phyloP scores from a whole-genome alignment of 2,329 filamentous ascomycete species.

The Amesomyces nigricolor region DNA sequence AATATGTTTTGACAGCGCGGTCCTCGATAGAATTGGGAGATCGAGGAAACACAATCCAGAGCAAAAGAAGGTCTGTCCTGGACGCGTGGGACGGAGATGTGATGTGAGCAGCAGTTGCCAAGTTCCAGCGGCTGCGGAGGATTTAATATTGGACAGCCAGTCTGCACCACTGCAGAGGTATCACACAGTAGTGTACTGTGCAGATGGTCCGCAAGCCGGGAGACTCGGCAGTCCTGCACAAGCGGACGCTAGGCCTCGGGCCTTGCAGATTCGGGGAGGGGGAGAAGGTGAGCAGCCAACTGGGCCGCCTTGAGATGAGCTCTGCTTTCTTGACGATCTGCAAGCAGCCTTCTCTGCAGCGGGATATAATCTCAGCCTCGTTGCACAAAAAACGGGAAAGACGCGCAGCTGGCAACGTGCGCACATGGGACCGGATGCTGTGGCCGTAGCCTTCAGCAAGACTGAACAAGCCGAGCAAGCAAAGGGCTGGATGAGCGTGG shows the following conservation, averaged over 20 bases:
- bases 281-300: neutral
- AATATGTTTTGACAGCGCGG: neutral
- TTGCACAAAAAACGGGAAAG: constrained; percentile 2
- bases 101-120: constrained; percentile 3
- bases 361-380: constrained; percentile 3
- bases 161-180: constrained; percentile 31
- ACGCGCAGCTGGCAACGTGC: constrained; percentile 15
- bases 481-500: neutral
- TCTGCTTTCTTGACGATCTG: constrained; percentile 13
- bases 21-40: neutral
- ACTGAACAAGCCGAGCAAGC: neutral
- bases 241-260: constrained; percentile 22
- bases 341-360: constrained; percentile 11
- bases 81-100: constrained; percentile 13
- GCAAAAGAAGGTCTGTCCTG: neutral
- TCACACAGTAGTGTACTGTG: constrained; percentile 23
- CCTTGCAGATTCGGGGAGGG: constrained; percentile 10
- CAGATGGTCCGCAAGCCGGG: constrained; percentile 10
- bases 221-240: constrained; percentile 17
- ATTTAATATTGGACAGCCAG: constrained; percentile 51
- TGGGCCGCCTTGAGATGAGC: too few species aligned
- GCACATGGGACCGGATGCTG: constrained; percentile 9
- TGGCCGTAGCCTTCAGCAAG: neutral
- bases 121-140: constrained; percentile 40
- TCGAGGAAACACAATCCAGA: neutral